Base-by-base conservation (phyloP, 768 basidiomycete species). In the Naematelia aurantialba region DNA sequence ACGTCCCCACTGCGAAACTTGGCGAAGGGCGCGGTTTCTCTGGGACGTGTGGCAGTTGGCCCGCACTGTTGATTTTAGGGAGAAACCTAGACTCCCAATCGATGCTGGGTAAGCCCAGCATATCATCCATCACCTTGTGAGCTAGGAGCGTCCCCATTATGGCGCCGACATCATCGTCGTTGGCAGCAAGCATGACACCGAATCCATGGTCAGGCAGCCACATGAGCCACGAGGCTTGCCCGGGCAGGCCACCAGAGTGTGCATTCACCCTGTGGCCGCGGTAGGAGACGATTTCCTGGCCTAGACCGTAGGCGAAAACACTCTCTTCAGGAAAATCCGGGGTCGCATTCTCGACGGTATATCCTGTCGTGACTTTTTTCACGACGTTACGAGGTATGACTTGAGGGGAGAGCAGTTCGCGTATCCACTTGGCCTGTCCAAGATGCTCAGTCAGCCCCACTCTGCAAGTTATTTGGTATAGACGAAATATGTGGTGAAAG, bases 241-340 rank as follows among this genome's bases (percentile, higher is more conserved):
- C 75, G 0, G 73, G 72, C 5, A 68, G 59, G 4, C 50, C 46
- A 13, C 75, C 73, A 0, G 50, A 46, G 48, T 76, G 75, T 12
- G 60, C 56, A 17, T 63, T 29, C 13, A 67, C 25, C 11, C 58
- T 24, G 39, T 56, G 45, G 5, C 72, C 73, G 2, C 74, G 63
- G 55, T 70, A 75, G 1, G 61, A 57, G 45, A 49, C 65, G 17
- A 50, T 56, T 17, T 12, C 11, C 42, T 72, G 72, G 5, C 60
- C 74, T 1, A 68, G 47, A 17, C 72, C 75, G 56, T 76, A 76
- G n/a, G 31, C 62, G 0, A 19, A 21, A 0, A 57, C 24, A 11
- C 61, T 56, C 24, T 59, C 30, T 25, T 62, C 58, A 22, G 57
- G 58, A n/a, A 55, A 47, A 0, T 25, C n/a, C 1, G 61, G 53